phyloP scores from a whole-genome alignment of 805 yeast species.

The Cyberlindnera maritima region DNA sequence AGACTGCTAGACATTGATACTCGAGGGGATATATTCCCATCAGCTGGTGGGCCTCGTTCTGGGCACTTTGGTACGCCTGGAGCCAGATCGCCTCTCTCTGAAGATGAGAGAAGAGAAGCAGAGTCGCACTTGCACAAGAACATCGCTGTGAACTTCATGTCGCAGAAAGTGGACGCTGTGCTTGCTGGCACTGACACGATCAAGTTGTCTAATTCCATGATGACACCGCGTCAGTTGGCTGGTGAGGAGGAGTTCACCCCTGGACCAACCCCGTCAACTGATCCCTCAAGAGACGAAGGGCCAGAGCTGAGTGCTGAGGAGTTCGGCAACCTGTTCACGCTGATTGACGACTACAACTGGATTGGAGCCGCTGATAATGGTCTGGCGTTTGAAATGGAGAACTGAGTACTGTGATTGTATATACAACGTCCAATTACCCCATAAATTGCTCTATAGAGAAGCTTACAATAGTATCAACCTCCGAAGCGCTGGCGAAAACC shows the following conservation, averaged over 20 bases:
- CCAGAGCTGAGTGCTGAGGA: constrained; percentile 1
- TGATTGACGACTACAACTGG: constrained; percentile 10
- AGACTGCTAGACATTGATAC: neutral
- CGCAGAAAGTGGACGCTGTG: neutral
- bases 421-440: no score
- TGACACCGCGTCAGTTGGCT: neutral
- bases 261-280: no score
- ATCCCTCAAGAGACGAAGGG: neutral
- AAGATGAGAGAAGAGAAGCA: neutral
- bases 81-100: neutral
- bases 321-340: constrained; percentile 3
- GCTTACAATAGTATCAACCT: no score
- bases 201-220: neutral
- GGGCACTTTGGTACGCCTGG: neutral
- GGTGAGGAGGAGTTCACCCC: neutral
- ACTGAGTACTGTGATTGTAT: no score
- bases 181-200: neutral
- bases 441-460: no score
- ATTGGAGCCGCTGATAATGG: neutral
- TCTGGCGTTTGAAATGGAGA: no score
- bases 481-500: no score
- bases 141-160: neutral
- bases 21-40: neutral
- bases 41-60: neutral
- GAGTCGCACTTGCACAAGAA: neutral